These are phyloP conservation scores for Serendipita sp. DNA, from an alignment of 768 basidiomycete genomes.

Conservation along the genomic window DNA sequence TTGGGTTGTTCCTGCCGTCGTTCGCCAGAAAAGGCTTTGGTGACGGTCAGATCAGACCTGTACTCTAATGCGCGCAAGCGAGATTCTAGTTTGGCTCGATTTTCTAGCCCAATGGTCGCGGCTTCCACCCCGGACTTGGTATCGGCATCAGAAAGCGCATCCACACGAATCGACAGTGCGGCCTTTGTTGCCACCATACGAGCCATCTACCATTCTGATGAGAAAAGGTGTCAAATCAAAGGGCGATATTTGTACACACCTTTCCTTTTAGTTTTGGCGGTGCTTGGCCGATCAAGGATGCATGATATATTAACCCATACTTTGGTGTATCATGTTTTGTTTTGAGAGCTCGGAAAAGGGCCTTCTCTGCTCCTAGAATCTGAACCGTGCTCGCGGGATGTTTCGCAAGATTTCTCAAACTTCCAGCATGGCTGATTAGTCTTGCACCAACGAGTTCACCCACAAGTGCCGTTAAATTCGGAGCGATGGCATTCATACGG, in stretches of 20 bases:
- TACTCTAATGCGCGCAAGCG: slow-evolving; percentile 80
- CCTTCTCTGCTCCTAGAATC: slow-evolving; percentile 64
- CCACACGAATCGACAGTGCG: slow-evolving; percentile 91
- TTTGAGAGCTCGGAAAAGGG: slow-evolving; percentile 58
- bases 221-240: slow-evolving; percentile 1
- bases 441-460: slow-evolving; percentile 65
- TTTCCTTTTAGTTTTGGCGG: slow-evolving; percentile 98
- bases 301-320: slow-evolving; percentile 98
- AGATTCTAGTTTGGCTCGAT: slow-evolving; percentile 89
- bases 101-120: slow-evolving; percentile 79
- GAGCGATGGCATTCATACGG: slow-evolving; percentile 96
- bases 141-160: slow-evolving; percentile 84
- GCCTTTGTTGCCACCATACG: slow-evolving; percentile 99
- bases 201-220: slow-evolving; percentile 52
- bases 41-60: slow-evolving; percentile 40
- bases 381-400: slow-evolving; percentile 67
- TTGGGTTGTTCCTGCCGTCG: slow-evolving; percentile 60
- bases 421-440: slow-evolving; percentile 59
- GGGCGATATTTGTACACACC: slow-evolving; percentile 23
- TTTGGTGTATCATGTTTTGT: slow-evolving; percentile 93
- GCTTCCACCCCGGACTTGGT: slow-evolving; percentile 72
- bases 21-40: slow-evolving; percentile 29
- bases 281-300: slow-evolving; percentile 91
- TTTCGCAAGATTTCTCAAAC: slow-evolving; percentile 51
- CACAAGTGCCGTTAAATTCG: slow-evolving; percentile 78